Evolutionary conservation across 768 basidiomycete species (phyloP).

Genomic region (Suillus weaverae): DNA sequence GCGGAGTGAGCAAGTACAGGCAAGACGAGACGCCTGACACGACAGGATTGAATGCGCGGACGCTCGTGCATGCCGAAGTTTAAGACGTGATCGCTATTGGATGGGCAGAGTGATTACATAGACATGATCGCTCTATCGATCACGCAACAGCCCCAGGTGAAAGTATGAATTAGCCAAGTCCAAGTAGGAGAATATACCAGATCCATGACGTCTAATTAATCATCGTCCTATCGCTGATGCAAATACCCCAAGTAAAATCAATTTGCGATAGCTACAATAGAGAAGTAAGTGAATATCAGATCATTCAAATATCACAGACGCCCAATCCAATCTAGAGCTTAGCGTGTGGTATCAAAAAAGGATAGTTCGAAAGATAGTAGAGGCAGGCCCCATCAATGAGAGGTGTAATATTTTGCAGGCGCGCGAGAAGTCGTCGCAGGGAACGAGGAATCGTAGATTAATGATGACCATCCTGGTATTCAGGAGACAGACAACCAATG

Average conservation of each 20-base stretch:
- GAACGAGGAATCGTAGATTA: neutral
- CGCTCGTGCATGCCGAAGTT: neutral
- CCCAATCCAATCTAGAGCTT: too few relatives aligned
- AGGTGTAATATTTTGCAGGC: neutral
- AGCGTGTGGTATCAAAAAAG: neutral
- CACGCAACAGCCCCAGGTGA: neutral
- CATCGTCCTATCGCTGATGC: neutral
- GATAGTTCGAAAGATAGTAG: neutral
- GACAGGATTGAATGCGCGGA: neutral
- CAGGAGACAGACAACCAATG: neutral
- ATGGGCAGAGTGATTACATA: neutral
- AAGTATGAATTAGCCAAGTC: neutral
- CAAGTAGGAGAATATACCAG: neutral
- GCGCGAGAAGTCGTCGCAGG: neutral
- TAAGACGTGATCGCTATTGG: too few relatives aligned
- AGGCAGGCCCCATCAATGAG: neutral
- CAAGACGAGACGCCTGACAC: neutral
- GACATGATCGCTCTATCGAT: too few relatives aligned
- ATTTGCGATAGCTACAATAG: neutral
- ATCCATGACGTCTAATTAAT: neutral
- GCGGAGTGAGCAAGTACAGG: slow-evolving; percentile 51
- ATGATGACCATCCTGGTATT: slow-evolving; percentile 22
- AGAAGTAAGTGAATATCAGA: neutral
- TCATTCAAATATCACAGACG: too few relatives aligned
- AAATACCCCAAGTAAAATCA: neutral